A percentile compares a stretch with the other conserved stretches of the same genome.
Evolutionary conservation across 2,329 filamentous ascomycete species (phyloP).

Genomic region (Aphanocladium album): DNA sequence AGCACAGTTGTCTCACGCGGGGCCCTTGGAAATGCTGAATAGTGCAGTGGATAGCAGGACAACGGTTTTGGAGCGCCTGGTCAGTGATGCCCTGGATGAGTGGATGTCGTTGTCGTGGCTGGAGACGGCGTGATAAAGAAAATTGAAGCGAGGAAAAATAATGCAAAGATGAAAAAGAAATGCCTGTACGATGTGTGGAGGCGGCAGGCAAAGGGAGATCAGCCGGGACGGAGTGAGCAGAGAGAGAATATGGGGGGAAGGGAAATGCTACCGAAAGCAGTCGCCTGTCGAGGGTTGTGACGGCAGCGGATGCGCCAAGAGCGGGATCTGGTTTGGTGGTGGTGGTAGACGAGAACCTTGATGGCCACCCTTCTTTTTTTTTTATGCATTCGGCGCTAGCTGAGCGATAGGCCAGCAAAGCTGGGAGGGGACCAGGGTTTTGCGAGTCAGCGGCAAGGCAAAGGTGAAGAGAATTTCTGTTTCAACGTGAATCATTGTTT

Average conservation of each 20-base stretch:
- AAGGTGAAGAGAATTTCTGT: no score
- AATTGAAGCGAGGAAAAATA: not conserved
- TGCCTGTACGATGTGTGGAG: not conserved
- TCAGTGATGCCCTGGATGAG: not conserved
- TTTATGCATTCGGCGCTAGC: not conserved
- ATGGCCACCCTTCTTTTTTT: conserved; percentile 6
- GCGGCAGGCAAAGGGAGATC: not conserved
- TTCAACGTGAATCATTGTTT: no score
- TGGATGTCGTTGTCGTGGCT: not conserved
- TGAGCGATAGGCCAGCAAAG: not conserved
- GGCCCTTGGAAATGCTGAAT: not conserved
- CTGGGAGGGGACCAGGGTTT: not conserved
- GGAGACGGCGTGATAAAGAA: not conserved
- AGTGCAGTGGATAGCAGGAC: not conserved
- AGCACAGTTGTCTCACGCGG: not conserved
- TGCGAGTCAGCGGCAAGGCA: no score
- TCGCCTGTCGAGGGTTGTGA: not conserved
- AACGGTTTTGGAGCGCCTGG: not conserved
- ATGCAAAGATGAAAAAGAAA: not conserved
- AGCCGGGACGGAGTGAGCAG: not conserved
- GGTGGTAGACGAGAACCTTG: conserved; percentile 5
- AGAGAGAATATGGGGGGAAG: not conserved
- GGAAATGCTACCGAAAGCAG: conserved; percentile 4
- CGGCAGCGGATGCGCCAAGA: not conserved
- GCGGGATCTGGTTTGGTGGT: not conserved